Conservation (phyloP, 2,329 filamentous ascomycete species). For the Fusarium subtropicale region DNA sequence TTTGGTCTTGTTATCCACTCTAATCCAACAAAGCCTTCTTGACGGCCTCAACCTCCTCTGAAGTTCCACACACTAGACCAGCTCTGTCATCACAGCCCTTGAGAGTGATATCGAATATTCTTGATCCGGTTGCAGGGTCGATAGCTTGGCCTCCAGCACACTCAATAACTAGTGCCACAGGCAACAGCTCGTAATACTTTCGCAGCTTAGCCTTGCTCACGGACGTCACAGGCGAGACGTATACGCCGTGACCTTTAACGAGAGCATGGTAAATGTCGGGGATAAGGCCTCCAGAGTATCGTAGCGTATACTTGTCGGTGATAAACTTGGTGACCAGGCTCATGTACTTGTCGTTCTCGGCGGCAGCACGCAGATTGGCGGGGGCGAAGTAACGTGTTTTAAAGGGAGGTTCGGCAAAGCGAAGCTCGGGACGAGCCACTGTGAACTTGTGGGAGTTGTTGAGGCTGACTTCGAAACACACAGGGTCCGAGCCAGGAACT, state of each 20-base stretch:
- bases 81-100: constrained; percentile 61
- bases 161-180: constrained; percentile 70
- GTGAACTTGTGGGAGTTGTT: constrained; percentile 45
- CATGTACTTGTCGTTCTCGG: constrained; percentile 63
- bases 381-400: constrained; percentile 71
- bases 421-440: constrained; percentile 57
- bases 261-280: constrained; percentile 70
- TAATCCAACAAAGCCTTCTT: constrained; percentile 36
- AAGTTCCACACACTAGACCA: constrained; percentile 63
- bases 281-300: constrained; percentile 71
- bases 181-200: constrained; percentile 68
- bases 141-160: constrained; percentile 68
- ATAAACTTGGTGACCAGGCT: constrained; percentile 63
- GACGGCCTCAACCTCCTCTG: constrained; percentile 59
- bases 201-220: constrained; percentile 67
- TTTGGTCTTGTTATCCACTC: neutral
- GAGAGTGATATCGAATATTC: constrained; percentile 56
- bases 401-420: constrained; percentile 53
- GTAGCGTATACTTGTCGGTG: constrained; percentile 65
- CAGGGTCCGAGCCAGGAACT: constrained; percentile 52
- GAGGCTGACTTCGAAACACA: constrained; percentile 66
- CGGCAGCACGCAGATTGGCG: constrained; percentile 69
- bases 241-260: constrained; percentile 71
- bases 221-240: constrained; percentile 66
- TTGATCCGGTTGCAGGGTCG: constrained; percentile 58